Evolutionary conservation across 176 grass and related monocot species (phyloP), one percentile per base, ranked within the genome.

Genomic region (Aegilops umbellulata): DNA sequence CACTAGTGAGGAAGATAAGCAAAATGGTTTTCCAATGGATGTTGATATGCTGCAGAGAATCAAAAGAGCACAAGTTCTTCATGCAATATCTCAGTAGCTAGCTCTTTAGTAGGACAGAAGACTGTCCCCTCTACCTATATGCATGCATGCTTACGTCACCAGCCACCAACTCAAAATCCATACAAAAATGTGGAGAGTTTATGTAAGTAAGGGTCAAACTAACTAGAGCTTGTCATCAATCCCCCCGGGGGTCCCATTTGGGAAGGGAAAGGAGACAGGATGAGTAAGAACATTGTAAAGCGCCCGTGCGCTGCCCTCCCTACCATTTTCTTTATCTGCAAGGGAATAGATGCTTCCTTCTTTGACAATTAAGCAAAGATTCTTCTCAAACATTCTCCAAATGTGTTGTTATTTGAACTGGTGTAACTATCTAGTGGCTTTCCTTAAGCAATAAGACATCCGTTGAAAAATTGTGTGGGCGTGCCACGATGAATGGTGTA

Each of bases 331-430:
- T 92, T 89, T 92, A 84, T 95, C 87, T 20, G 26, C 69, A 80
- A 99, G 88, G 90, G 94, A 99, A 95, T 99, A 93, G 65, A 99
- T 99, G 93, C 94, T 99, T 94, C 83, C 90, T 95, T 92, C 90
- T 92, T 96, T 94, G 84, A 94, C 92, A 94, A 92, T 99, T 95
- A 92, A 99, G 65, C 90, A 88, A 87, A 91, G 85, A 95, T 96
- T 96, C 92, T 91, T 94, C 88, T 87, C 88, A 92, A 94, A 79
- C 82, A 89, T 95, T 93, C 91, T 64, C 55, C 75, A 90, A 62
- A 82, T 82, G 75, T 76, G 77, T 39, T 62, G 36, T 84, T 60
- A 61, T 69, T 91, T 87, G 29, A 74, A 49, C 75, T 80, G 68
- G 27, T 80, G 25, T 31, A 82, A 68, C 22, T 53, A 27, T 77